Evolutionary conservation across 169 alveolate genomes (phyloP).

Genomic region (Cryptosporidium xiaoi): DNA sequence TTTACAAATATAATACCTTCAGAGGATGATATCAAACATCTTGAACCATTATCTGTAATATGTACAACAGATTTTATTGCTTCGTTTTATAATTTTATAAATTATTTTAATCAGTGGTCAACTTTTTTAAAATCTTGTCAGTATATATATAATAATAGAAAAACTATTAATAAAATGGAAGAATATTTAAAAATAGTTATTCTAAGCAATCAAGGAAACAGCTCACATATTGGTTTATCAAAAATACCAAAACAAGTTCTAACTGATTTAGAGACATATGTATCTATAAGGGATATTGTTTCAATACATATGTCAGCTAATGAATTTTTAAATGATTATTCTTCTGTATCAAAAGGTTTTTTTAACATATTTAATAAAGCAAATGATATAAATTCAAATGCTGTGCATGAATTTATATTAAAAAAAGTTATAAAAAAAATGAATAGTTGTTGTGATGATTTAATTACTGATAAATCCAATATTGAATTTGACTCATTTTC

Average conservation of each 20-base stretch:
- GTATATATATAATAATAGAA: slow-evolving; percentile 34
- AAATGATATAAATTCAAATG: neutral
- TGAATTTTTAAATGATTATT: slow-evolving; percentile 20
- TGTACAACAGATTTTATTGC: slow-evolving; percentile 33
- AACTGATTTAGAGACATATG: slow-evolving; percentile 28
- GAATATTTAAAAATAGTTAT: slow-evolving; percentile 12
- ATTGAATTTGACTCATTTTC: slow-evolving; percentile 13
- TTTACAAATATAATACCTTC: slow-evolving; percentile 15
- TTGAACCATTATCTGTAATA: slow-evolving; percentile 18
- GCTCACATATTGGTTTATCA: slow-evolving; percentile 9
- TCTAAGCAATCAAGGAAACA: neutral
- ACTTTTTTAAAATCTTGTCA: slow-evolving; percentile 53
- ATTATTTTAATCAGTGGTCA: slow-evolving; percentile 62
- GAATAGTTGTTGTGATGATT: neutral
- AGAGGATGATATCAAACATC: neutral
- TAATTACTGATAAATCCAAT: neutral
- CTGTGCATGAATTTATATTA: neutral
- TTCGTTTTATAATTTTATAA: slow-evolving; percentile 36
- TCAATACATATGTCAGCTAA: slow-evolving; percentile 63
- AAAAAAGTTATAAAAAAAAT: slow-evolving; percentile 3
- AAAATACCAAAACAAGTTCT: slow-evolving; percentile 10
- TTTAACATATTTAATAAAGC: neutral
- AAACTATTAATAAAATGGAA: slow-evolving; percentile 6
- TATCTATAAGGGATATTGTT: slow-evolving; percentile 43
- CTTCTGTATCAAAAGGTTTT: slow-evolving; percentile 20